A percentile compares a stretch with the other conserved stretches of the same genome.
phyloP scores from a whole-genome alignment of 257 asterid genomes.

The Gentiana macrophylla region DNA sequence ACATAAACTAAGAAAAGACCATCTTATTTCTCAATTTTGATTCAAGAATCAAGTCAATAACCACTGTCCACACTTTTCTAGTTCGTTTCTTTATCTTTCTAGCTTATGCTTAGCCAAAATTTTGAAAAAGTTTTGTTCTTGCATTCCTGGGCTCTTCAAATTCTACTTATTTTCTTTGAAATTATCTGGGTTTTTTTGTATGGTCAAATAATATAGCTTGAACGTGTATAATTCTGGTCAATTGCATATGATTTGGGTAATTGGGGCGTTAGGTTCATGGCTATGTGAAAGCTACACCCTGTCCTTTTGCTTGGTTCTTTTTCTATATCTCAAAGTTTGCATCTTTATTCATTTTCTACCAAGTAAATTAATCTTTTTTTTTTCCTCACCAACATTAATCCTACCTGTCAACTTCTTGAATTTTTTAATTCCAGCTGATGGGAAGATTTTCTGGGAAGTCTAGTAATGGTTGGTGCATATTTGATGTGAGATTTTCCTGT shows the following conservation, averaged over 20 bases:
- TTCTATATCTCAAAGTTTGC: slow-evolving; percentile 2
- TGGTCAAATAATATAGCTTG: background rate
- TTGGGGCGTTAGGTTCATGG: slow-evolving; percentile 9
- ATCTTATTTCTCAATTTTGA: slow-evolving; percentile 5
- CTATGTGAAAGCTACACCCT: background rate
- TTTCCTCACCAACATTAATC: background rate
- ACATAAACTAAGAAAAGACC: slow-evolving; percentile 39
- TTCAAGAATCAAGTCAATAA: slow-evolving; percentile 8
- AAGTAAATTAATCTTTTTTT: slow-evolving; percentile 1
- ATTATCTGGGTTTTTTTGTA: slow-evolving; percentile 1
- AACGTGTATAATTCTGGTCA: background rate
- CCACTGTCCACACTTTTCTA: slow-evolving; percentile 3
- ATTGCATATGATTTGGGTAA: slow-evolving; percentile 8
- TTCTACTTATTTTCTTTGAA: slow-evolving; percentile 1
- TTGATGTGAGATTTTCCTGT: background rate
- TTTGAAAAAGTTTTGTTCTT: background rate
- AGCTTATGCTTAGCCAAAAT: slow-evolving; percentile 5
- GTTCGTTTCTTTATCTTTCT: slow-evolving; percentile 1
- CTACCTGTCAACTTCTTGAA: background rate
- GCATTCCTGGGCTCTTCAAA: background rate
- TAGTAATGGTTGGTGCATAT: background rate
- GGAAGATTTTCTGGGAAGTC: background rate
- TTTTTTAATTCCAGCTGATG: background rate
- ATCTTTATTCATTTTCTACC: background rate
- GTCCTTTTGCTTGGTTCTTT: background rate